Evolutionary conservation across 495 filamentous ascomycete species (phyloP), one percentile per base, ranked within the genome.

Genomic region (Penicillium arizonense): DNA sequence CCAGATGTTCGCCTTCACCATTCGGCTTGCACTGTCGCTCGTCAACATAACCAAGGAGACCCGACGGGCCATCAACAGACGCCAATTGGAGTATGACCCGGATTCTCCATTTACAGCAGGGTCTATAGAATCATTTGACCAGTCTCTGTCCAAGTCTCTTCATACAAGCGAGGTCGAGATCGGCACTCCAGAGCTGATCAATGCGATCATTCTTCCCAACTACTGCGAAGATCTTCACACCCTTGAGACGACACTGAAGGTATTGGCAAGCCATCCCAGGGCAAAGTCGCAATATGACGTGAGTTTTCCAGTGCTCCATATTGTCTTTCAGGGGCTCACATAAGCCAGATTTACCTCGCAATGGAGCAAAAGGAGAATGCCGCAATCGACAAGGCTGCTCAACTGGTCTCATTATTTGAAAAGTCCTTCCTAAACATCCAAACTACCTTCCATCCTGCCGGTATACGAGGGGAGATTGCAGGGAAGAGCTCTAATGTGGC

Each of bases 401-500:
- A 65, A 3, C 63, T 87, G 13, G 69, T 82, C 16, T 71, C 77
- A 7, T 71, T 74, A 44, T 87, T 83, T 53, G 68, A 75, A 45
- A 81, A 77, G 51, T 78, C 75, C 45, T 88, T 88, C 52, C 80
- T 78, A 21, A 74, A 72, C 52, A 81, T 88, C 45, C 77, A 78
- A 36, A 77, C 75, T 52, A 86, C 84, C 14, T 64, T 87, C 20
- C 85, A 88, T 59, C 83, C 85, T 0, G 53, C 72, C 20, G 81
- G 80, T 34, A 78, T 87, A 20, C 77, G 77, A 1, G 79, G 82
- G 12, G 84, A 88, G 58, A 77, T 84, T 41, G 78, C 82, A 28
- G 85, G 84, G 46, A 88, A 87, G 57, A 84, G 84, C 53, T 87
- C 84, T 66, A 88, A 88, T 63, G 70, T 85, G 33, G 78, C 79